Evolutionary conservation across 1,139 yeast genomes (phyloP), one percentile per base, ranked within the genome.

Genomic region (Yamadazyma epiphylla): DNA sequence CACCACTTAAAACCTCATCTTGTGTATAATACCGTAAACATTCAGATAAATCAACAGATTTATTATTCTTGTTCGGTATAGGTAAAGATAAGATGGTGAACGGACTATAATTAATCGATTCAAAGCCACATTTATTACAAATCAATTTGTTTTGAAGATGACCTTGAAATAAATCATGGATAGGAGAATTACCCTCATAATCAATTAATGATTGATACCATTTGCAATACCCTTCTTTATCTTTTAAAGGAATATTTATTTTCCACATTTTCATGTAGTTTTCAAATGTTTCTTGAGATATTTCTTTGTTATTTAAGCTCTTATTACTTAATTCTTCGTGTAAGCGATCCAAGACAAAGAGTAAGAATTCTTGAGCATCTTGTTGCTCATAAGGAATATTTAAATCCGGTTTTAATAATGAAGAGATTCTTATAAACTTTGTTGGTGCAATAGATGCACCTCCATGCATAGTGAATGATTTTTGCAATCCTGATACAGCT

Each of bases 321-420:
- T 36, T 54, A 24, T 43, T 36, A 8, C 77, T 64, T 31, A 77
- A 46, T 42, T 83, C 94, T 39, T 80, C 87, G 49, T 82, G 91
- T 13, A 82, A 53, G 34, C 79, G 66, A 48, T 82, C 89, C 37
- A 83, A 55, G 7, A 81, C 46, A 41, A 80, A 78, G 50, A 81
- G 65, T 30, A 83, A 55, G 46, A 81, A 82, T 43, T 83, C 94
- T 38, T 82, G 86, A 2, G 89, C 78, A 52, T 83, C 94, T 50
- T 83, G 91, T 46, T 83, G 94, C 43, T 80, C 85, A 40, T 66
- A 56, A 0, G 89, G 89, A 8, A 82, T 80, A 41, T 67, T 63
- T 32, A 81, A 69, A 41, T 77, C 84, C 0, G 87, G 87, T 42
- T 80, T 76, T 22, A 80, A 48, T 4, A 55, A 41, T 8, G 77